Evolutionary conservation across 2,329 filamentous ascomycete genomes (phyloP), one percentile per base, ranked within the genome.

Genomic region (Apiospora phragmitis): DNA sequence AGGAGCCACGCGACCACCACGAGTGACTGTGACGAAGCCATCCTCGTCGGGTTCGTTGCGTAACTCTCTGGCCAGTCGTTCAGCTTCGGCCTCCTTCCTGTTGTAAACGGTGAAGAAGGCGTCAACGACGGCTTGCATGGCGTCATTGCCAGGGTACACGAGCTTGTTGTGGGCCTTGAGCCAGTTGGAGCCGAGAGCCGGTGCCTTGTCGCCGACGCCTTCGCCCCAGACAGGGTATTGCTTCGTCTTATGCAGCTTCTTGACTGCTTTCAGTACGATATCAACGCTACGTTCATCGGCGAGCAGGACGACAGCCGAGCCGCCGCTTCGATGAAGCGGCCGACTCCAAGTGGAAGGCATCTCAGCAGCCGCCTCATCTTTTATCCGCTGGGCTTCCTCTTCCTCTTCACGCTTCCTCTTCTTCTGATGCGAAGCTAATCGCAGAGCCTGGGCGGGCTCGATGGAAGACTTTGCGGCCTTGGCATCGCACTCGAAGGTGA

Each of bases 11-110:
- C 92, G 86, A 49, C 93, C 93, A 35, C 94, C 94, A 69, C 93
- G 88, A 1, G 91, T 93, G 32, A 99, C 96, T 4, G 95, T 98
- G 67, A 98, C 88, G 80, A 99, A 99, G 1, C 96, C 96, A 80
- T 99, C 96, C 78, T 94, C 95, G 80, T 99, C 96, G 0, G 95
- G 94, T 77, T 94, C 91, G 75, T 92, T 92, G 72, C 93, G 90
- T 72, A 92, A 84, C 70, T 88, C 84, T 82, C 89, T 90, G 79
- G 83, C 92, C 78, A 85, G 87, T 83, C 84, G 91, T 74, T 78
- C 87, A 75, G 85, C 91, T 81, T 85, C 91, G 82, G 81, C 90
- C 85, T 88, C 93, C 83, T 85, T 93, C 83, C 78, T 88, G 83
- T 86, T 92, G 83, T 94, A 98, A n/a, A 90, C 86, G 29, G 89